phyloP scores from a whole-genome alignment of 352 stramenopile species.

The Globisporangium uncinulatum region DNA sequence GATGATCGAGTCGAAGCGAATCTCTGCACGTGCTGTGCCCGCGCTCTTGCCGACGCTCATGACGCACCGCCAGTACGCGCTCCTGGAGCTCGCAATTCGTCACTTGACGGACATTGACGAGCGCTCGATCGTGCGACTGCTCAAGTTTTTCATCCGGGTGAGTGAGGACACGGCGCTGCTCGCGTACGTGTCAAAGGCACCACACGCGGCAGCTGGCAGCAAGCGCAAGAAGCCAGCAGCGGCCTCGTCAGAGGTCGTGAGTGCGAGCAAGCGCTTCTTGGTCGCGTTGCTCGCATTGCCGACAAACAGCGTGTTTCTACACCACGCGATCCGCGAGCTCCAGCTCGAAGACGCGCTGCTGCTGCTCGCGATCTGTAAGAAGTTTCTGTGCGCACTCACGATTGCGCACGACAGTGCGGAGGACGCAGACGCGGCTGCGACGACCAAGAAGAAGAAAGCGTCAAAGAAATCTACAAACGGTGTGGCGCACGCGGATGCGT shows the following conservation, averaged over 20 bases:
- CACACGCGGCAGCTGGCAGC: slow-evolving; percentile 11
- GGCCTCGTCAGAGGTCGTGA: slow-evolving; percentile 2
- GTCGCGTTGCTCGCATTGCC: slow-evolving; percentile 52
- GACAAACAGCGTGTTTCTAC: slow-evolving; percentile 72
- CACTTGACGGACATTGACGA: slow-evolving; percentile 77
- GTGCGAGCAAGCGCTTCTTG: slow-evolving; percentile 41
- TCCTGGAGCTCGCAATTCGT: slow-evolving; percentile 59
- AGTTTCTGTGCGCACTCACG: slow-evolving; percentile 47
- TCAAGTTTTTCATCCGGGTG: slow-evolving; percentile 75
- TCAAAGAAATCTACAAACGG: no score
- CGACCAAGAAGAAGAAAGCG: slow-evolving; percentile 3
- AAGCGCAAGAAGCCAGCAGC: slow-evolving; percentile 28
- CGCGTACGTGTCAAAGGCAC: slow-evolving; percentile 17
- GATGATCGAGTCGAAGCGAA: slow-evolving; percentile 44
- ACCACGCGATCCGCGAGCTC: slow-evolving; percentile 68
- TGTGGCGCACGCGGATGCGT: no score
- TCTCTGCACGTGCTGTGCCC: slow-evolving; percentile 61
- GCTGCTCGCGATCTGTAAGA: slow-evolving; percentile 65
- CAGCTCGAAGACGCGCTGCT: slow-evolving; percentile 63
- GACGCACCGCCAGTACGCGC: slow-evolving; percentile 54
- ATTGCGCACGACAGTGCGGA: slow-evolving; percentile 5
- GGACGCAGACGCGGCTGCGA: slow-evolving; percentile 10
- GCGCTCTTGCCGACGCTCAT: slow-evolving; percentile 59
- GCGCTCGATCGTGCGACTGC: slow-evolving; percentile 55
- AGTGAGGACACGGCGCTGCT: slow-evolving; percentile 30